Conservation (phyloP, 163 green algal genomes). For the Prototheca cutis region DNA sequence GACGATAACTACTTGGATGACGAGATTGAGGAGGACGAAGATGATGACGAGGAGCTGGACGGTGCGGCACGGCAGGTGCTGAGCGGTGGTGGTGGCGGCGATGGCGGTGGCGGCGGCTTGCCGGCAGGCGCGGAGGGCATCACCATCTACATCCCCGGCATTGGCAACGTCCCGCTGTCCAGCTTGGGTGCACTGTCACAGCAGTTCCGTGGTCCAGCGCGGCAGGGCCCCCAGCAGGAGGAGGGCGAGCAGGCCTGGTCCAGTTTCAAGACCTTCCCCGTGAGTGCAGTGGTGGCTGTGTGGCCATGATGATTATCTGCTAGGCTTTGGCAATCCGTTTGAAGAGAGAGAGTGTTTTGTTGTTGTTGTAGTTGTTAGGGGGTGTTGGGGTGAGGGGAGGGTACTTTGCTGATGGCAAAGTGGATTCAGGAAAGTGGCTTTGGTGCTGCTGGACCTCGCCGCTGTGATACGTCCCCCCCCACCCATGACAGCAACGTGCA, state of each 20-base stretch:
- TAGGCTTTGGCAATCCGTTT: too few relatives aligned
- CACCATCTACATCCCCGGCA: slow-evolving; percentile 26
- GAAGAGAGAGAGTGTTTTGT: too few relatives aligned
- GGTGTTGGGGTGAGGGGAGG: too few relatives aligned
- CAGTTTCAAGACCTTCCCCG: slow-evolving; percentile 4
- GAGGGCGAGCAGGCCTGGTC: slow-evolving; percentile 11
- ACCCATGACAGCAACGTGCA: too few relatives aligned
- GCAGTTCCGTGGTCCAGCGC: neutral
- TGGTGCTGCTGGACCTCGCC: too few relatives aligned
- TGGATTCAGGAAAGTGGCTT: too few relatives aligned
- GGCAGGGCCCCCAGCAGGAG: neutral
- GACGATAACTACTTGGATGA: slow-evolving; percentile 12
- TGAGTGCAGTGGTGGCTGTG: too few relatives aligned
- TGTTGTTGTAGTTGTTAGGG: too few relatives aligned
- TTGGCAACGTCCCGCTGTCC: slow-evolving; percentile 31
- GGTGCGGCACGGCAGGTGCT: slow-evolving; percentile 2
- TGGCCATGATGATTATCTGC: too few relatives aligned
- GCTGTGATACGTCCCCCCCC: too few relatives aligned
- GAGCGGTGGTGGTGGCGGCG: too few relatives aligned
- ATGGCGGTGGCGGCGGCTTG: slow-evolving; percentile 4
- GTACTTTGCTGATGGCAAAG: too few relatives aligned
- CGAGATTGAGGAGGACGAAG: slow-evolving; percentile 8
- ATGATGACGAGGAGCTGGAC: slow-evolving; percentile 9
- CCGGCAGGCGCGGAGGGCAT: slow-evolving; percentile 14
- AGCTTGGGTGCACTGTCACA: slow-evolving; percentile 5